A percentile compares a stretch with the other conserved stretches of the same genome.
phyloP scores from a whole-genome alignment of 441 rosid species.

The Metrosideros polymorpha region DNA sequence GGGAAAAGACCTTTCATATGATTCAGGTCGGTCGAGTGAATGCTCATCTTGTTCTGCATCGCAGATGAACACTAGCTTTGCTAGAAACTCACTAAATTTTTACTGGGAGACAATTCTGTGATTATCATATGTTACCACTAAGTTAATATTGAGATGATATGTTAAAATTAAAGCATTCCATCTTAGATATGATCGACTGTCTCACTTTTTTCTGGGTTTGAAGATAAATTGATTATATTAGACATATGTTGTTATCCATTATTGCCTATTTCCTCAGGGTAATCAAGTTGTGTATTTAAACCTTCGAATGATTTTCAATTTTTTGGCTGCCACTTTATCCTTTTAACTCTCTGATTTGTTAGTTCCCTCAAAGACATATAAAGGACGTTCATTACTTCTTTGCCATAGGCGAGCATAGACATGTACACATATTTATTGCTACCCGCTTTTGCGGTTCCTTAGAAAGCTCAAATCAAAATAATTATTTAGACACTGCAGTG shows the following conservation, averaged over 20 bases:
- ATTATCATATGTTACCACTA: neutral
- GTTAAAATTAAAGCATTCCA: neutral
- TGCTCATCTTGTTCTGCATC: no score
- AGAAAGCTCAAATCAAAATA: neutral
- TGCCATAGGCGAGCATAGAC: no score
- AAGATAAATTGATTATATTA: neutral
- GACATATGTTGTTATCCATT: neutral
- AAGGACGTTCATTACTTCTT: neutral
- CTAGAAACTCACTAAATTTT: no score
- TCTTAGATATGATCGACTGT: neutral
- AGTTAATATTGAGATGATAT: neutral
- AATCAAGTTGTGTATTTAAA: neutral
- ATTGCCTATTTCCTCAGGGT: neutral
- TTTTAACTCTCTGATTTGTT: neutral
- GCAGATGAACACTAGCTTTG: no score
- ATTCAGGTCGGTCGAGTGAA: no score
- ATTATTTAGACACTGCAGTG: neutral
- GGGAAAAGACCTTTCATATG: no score
- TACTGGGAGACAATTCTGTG: neutral
- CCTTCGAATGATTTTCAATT: neutral
- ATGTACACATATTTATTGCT: neutral
- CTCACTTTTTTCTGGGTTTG: neutral
- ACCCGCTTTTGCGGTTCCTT: neutral
- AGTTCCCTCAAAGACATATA: neutral
- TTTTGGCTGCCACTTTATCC: neutral